Conservation (phyloP, 129 eudicot species). For the Pseudognaphalium luteoalbum region DNA sequence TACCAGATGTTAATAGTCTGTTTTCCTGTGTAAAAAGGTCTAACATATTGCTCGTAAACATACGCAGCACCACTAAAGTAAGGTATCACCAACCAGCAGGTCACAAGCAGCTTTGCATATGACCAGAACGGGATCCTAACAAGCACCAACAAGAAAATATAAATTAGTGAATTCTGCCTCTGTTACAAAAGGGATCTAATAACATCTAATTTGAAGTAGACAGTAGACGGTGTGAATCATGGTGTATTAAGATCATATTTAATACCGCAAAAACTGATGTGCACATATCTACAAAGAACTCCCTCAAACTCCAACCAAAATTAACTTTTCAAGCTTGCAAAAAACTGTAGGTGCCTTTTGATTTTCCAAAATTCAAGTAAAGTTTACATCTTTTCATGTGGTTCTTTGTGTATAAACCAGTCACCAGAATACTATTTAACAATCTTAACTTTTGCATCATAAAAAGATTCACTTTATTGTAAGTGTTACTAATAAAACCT, state of each 20-base stretch:
- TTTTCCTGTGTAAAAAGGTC: conserved; percentile 63
- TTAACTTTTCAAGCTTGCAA: background rate
- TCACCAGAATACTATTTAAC: background rate
- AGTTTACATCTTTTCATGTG: background rate
- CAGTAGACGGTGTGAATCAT: too few relatives aligned
- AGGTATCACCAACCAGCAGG: conserved; percentile 98
- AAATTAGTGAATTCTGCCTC: too few relatives aligned
- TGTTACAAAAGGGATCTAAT: too few relatives aligned
- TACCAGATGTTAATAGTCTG: conserved; percentile 80
- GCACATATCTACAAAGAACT: background rate
- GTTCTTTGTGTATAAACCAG: background rate
- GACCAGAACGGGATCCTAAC: conserved; percentile 95
- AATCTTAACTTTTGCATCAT: background rate
- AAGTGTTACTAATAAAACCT: background rate
- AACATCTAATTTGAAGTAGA: too few relatives aligned
- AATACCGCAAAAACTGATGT: too few relatives aligned
- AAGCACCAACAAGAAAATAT: background rate
- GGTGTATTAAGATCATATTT: too few relatives aligned
- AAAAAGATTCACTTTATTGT: background rate
- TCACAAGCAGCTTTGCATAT: conserved; percentile 76
- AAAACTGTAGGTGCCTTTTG: background rate
- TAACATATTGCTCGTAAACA: conserved; percentile 74
- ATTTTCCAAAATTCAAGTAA: background rate
- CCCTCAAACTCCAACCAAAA: background rate
- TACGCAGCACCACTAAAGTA: conserved; percentile 96